Evolutionary conservation across 352 stramenopile species (phyloP), one percentile per base, ranked within the genome.

Genomic region (Peronospora farinosa): DNA sequence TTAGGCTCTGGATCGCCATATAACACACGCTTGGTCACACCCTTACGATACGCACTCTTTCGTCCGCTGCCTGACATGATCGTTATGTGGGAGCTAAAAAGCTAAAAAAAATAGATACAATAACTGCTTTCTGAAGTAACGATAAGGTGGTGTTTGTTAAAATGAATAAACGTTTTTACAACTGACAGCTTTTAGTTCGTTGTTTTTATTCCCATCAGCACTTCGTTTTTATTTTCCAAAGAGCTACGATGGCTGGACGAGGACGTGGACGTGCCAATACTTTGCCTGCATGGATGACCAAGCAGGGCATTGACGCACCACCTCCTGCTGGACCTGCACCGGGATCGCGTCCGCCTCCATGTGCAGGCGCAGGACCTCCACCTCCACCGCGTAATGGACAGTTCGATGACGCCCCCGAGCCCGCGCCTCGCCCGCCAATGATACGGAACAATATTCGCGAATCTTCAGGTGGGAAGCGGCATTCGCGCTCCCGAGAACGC

Each of bases 21-120:
- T 33, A 97, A 67, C 49, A 96, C 86, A 36, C 91, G 82, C 58
- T 95, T 83, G 25, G 86, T 96, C 53, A 97, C 90, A 52, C 83
- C 86, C 69, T 97, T 97, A 53, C 90, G 87, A 58, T 97, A 97
- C 37, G 74, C 75, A 47, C 80, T 95, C 67, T 91, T 92, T 40
- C 90, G 69, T 36, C 88, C 88, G 37, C 74, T 79, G n/a, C 89
- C 88, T 51, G 88, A 95, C 90, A 97, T 97, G 23, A 11, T 37
- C 31, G 12, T 15, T 16, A 4, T 27, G 2, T 32, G 27, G 1
- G 3, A 21, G 19, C 6, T 27, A 5, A 27, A 27, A 27, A 7
- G 5, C 0, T 27, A 27, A 27, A 23, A 2, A 23, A 27, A 27
- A 7, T 27, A 5, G 23, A 27, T 4, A 12, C 10, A 12, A 32